Conservation (phyloP, 306 rosid genomes). For the Pyrus betulifolia region DNA sequence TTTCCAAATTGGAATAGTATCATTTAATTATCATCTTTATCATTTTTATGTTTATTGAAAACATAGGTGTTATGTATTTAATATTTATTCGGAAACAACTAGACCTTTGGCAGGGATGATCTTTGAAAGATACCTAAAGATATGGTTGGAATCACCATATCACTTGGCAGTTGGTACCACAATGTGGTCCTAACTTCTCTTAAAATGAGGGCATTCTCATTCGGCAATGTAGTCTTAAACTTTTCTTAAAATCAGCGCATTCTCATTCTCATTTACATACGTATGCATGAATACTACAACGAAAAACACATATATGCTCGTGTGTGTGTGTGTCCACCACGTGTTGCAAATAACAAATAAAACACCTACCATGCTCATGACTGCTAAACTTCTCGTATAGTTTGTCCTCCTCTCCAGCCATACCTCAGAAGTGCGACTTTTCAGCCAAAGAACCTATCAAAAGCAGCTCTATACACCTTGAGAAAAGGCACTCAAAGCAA, state of each 20-base stretch:
- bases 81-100: neutral
- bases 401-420: slow-evolving; percentile 99
- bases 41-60: neutral
- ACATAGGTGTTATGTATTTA: neutral
- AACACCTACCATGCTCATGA: slow-evolving; percentile 88
- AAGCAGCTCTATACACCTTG: slow-evolving; percentile 15
- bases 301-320: neutral
- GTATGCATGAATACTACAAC: neutral
- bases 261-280: neutral
- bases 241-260: neutral
- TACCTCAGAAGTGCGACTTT: slow-evolving; percentile 94
- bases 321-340: neutral
- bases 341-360: neutral
- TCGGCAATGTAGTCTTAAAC: neutral
- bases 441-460: slow-evolving; percentile 90
- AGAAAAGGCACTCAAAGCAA: slow-evolving; percentile 18
- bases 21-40: neutral
- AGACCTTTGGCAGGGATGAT: neutral
- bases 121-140: neutral
- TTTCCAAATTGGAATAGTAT: neutral
- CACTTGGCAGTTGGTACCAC: neutral
- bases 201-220: neutral
- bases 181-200: neutral
- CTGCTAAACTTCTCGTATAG: slow-evolving; percentile 96
- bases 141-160: neutral